Conservation (phyloP, 2,329 filamentous ascomycete species). For the Sporothrix pallida region DNA sequence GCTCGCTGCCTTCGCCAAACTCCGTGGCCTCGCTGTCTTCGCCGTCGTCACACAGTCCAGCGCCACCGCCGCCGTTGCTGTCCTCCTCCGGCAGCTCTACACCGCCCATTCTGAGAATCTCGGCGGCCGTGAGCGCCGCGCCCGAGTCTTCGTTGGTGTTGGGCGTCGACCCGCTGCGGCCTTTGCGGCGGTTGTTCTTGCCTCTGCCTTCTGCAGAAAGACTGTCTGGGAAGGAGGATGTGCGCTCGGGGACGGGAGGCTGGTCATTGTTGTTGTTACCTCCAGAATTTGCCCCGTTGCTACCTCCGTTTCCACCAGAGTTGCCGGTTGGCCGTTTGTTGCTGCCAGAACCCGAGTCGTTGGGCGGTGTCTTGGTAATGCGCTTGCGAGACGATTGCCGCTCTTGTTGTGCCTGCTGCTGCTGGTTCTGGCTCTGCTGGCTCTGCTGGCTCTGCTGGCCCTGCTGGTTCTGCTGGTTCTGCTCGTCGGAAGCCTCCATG, state of each 20-base stretch:
- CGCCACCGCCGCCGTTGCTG: not conserved
- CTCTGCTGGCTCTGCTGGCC: constrained; percentile 8
- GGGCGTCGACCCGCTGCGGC: constrained; percentile 12
- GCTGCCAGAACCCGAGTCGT: not conserved
- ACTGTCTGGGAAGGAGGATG: constrained; percentile 5
- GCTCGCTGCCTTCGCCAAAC: constrained; percentile 8
- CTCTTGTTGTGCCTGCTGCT: not conserved
- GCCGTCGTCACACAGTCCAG: not conserved
- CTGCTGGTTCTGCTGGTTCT: not conserved
- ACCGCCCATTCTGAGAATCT: constrained; percentile 10
- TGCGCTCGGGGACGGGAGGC: constrained; percentile 15
- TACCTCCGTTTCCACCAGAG: not conserved
- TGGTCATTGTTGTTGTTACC: not conserved
- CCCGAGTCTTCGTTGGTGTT: constrained; percentile 5
- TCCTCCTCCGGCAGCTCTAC: not conserved
- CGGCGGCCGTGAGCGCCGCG: constrained; percentile 1
- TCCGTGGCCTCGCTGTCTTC: constrained; percentile 23
- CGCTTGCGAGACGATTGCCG: constrained; percentile 19
- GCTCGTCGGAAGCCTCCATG: not conserved
- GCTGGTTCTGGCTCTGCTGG: not conserved
- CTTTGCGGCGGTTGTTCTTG: not conserved
- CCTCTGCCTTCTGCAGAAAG: not conserved
- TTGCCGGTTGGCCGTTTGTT: constrained; percentile 18
- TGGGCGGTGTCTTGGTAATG: constrained; percentile 20
- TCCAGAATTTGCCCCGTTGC: not conserved